Conservation (phyloP, 331 rosid genomes). For the Quercus phellos region DNA sequence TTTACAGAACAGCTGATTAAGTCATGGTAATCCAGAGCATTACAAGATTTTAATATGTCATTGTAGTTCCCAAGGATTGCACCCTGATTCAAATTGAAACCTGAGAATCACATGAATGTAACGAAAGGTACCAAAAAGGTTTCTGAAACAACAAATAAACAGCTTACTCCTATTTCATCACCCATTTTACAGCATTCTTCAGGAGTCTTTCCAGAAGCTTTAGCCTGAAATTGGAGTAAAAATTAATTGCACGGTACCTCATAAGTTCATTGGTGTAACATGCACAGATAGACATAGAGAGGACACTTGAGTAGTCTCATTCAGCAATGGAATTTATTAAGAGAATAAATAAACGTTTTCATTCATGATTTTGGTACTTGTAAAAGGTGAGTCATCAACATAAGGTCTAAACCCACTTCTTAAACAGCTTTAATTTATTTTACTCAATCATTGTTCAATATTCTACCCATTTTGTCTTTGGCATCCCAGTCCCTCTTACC, state of each 20-base stretch:
- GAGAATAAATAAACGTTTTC: background rate
- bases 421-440: background rate
- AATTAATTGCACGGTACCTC: conserved; percentile 12
- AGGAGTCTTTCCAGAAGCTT: conserved; percentile 78
- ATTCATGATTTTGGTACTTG: background rate
- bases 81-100: conserved; percentile 55
- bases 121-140: conserved; percentile 10
- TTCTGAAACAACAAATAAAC: conserved; percentile 19
- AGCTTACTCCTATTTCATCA: conserved; percentile 78
- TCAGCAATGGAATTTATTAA: background rate
- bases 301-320: background rate
- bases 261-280: background rate
- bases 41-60: conserved; percentile 69
- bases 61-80: conserved; percentile 69
- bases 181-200: conserved; percentile 54
- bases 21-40: conserved; percentile 95
- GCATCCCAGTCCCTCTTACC: too few relatives aligned
- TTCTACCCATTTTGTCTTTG: too few relatives aligned
- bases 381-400: background rate
- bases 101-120: conserved; percentile 24
- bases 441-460: background rate
- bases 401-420: background rate
- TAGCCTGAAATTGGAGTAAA: conserved; percentile 55
- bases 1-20: conserved; percentile 84
- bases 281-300: background rate